A percentile compares a stretch with the other conserved stretches of the same genome.
These are phyloP conservation scores for Hebeloma cylindrosporum DNA, from an alignment of 768 basidiomycete species.

Conservation along the genomic window DNA sequence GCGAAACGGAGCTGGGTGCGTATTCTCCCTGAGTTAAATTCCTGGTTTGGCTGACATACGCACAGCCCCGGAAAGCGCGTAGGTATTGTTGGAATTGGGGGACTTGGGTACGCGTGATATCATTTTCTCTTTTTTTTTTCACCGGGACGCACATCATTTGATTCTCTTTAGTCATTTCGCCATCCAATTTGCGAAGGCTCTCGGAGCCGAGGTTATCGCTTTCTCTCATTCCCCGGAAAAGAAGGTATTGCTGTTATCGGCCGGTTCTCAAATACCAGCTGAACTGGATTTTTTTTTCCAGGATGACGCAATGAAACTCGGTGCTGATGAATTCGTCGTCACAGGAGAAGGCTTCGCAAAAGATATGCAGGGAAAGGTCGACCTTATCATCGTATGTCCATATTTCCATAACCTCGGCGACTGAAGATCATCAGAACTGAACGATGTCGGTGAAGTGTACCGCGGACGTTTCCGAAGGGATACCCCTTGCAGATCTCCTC, in stretches of 20 bases:
- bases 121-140: neutral
- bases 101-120: conserved; percentile 39
- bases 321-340: conserved; percentile 7
- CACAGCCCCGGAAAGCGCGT: conserved; percentile 61
- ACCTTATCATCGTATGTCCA: conserved; percentile 14
- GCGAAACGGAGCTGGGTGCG: conserved; percentile 44
- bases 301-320: conserved; percentile 15
- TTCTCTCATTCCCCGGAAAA: neutral
- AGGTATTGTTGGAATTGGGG: conserved; percentile 67
- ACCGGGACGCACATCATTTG: too few relatives aligned
- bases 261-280: neutral
- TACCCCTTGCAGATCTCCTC: conserved; percentile 8
- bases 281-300: neutral
- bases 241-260: neutral
- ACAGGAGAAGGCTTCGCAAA: conserved; percentile 10
- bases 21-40: neutral
- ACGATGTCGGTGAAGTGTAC: conserved; percentile 8
- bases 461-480: conserved; percentile 12
- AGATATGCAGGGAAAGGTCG: conserved; percentile 6
- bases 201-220: conserved; percentile 33
- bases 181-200: conserved; percentile 40
- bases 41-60: neutral
- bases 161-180: conserved; percentile 28
- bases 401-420: neutral
- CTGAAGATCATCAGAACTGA: neutral